These are phyloP conservation scores for Gossypium davidsonii DNA, from an alignment of 441 rosid species.

Conservation along the genomic window DNA sequence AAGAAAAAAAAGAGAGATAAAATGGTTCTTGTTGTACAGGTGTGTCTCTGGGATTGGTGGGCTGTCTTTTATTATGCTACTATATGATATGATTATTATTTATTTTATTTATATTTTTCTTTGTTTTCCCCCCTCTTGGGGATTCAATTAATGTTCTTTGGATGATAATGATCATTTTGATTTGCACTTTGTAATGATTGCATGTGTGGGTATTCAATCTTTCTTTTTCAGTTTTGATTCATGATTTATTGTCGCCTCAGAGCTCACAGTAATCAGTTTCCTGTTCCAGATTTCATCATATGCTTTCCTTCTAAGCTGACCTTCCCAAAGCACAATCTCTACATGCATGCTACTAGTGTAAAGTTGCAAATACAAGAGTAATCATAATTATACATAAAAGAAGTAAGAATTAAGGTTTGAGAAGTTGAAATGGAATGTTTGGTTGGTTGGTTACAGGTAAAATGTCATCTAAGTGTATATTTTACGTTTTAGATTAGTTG, in stretches of 20 bases:
- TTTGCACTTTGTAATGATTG: neutral
- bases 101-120: neutral
- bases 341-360: too few species aligned
- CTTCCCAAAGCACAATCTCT: neutral
- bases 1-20: neutral
- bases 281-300: neutral
- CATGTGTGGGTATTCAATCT: neutral
- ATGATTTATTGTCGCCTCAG: neutral
- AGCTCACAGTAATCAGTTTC: neutral
- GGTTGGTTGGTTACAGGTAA: neutral
- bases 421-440: neutral
- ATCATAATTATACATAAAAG: neutral
- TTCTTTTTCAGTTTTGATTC: neutral
- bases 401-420: neutral
- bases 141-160: neutral
- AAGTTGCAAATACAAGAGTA: too few species aligned
- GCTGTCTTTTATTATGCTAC: neutral
- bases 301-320: neutral
- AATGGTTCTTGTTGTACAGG: neutral
- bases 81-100: neutral
- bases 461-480: neutral
- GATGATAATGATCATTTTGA: neutral
- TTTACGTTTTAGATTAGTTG: neutral
- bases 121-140: neutral
- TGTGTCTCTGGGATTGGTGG: slow-evolving; percentile 1